Conservation (phyloP, 192 early-diverging fungal species). For the Entophlyctis helioformis region DNA sequence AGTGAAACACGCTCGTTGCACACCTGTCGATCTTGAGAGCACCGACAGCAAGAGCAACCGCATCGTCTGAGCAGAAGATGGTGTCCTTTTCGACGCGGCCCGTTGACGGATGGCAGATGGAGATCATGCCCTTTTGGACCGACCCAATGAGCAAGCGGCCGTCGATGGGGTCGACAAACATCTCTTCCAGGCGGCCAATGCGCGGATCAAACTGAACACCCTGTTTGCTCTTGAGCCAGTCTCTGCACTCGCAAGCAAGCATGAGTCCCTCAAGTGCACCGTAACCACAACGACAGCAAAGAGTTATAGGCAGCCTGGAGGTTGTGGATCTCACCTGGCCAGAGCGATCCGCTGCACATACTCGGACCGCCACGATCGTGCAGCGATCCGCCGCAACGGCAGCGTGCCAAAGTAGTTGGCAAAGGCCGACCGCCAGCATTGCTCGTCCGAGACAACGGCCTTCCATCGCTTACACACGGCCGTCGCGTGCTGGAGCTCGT, state of each 20-base stretch:
- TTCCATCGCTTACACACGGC: slow-evolving; percentile 21
- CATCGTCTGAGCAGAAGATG: slow-evolving; percentile 32
- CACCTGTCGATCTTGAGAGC: slow-evolving; percentile 47
- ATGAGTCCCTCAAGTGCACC: too few species aligned
- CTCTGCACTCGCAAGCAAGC: too few species aligned
- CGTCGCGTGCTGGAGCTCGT: slow-evolving; percentile 9
- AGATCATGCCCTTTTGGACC: slow-evolving; percentile 34
- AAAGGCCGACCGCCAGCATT: slow-evolving; percentile 24
- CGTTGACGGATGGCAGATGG: slow-evolving; percentile 39
- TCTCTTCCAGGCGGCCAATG: slow-evolving; percentile 34
- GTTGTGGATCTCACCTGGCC: too few species aligned
- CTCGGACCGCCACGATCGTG: too few species aligned
- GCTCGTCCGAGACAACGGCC: slow-evolving; percentile 22
- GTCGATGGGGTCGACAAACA: slow-evolving; percentile 35
- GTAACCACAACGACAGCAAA: too few species aligned
- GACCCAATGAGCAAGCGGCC: slow-evolving; percentile 41
- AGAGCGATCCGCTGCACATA: too few species aligned
- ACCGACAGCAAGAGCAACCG: slow-evolving; percentile 17
- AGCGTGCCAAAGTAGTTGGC: slow-evolving; percentile 11
- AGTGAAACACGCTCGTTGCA: not conserved
- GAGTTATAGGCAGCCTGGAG: too few species aligned
- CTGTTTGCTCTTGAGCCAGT: too few species aligned
- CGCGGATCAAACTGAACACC: slow-evolving; percentile 42
- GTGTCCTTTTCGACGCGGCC: slow-evolving; percentile 49
- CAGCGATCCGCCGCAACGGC: too few species aligned